Evolutionary conservation across 139 green algal species (phyloP).

Genomic region (Chlorella sp.): DNA sequence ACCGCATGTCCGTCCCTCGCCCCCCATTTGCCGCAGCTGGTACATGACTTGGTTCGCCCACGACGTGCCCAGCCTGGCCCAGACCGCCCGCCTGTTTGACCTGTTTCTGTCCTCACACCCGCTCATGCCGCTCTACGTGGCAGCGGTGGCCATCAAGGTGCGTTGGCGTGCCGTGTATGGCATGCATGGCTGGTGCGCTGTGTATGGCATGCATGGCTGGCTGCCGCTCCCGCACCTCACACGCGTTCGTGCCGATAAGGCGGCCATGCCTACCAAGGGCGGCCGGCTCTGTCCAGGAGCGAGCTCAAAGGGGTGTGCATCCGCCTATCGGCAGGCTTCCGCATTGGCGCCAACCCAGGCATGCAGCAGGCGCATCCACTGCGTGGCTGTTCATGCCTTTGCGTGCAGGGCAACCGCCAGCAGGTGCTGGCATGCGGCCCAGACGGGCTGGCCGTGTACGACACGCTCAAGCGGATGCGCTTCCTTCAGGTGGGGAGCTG

Average conservation of each 20-base stretch:
- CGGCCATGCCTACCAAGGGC: too few relatives aligned
- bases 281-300: too few relatives aligned
- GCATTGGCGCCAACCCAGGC: too few relatives aligned
- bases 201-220: too few relatives aligned
- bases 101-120: conserved; percentile 88
- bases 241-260: too few relatives aligned
- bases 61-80: conserved; percentile 61
- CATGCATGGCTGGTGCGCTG: too few relatives aligned
- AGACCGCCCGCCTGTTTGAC: conserved; percentile 85
- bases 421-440: conserved; percentile 58
- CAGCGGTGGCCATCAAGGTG: conserved; percentile 67
- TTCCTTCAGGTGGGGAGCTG: conserved; percentile 30
- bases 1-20: too few relatives aligned
- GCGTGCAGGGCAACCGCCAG: conserved; percentile 31
- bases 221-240: too few relatives aligned
- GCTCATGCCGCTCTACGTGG: conserved; percentile 92
- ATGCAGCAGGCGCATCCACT: neutral
- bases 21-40: too few relatives aligned
- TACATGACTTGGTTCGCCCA: conserved; percentile 94
- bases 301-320: too few relatives aligned
- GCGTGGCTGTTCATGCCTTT: too few relatives aligned
- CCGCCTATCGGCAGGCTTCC: too few relatives aligned
- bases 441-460: conserved; percentile 68
- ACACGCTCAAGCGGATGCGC: conserved; percentile 63
- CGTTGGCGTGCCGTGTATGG: neutral